Evolutionary conservation across 805 yeast species (phyloP).

Genomic region (Yamadazyma scolyti): DNA sequence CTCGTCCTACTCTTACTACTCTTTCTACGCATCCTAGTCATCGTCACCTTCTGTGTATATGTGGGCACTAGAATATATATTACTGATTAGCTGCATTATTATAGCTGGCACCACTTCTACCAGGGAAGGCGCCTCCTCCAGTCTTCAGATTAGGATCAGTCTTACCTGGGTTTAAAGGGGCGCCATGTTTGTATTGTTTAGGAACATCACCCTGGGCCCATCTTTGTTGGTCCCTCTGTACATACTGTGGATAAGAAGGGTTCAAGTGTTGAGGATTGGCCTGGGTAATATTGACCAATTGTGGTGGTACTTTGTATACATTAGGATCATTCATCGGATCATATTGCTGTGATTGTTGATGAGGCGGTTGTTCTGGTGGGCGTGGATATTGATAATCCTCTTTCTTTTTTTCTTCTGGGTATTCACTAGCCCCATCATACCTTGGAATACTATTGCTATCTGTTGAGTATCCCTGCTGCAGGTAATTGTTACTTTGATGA

Average conservation of each 20-base stretch:
- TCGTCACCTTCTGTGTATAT: not conserved
- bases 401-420: conserved; percentile 2
- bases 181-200: conserved; percentile 27
- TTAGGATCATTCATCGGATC: conserved; percentile 22
- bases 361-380: conserved; percentile 2
- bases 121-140: conserved; percentile 35
- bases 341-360: conserved; percentile 6
- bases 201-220: conserved; percentile 30
- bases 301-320: conserved; percentile 28
- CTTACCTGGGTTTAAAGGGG: conserved; percentile 29
- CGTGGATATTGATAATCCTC: conserved; percentile 2
- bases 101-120: conserved; percentile 33
- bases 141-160: conserved; percentile 13
- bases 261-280: conserved; percentile 34
- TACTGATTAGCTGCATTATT: conserved; percentile 29
- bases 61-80: too few relatives aligned
- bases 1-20: too few relatives aligned
- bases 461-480: too few relatives aligned
- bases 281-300: conserved; percentile 31
- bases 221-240: conserved; percentile 27
- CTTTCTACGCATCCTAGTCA: too few relatives aligned
- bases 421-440: too few relatives aligned
- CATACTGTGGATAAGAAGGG: conserved; percentile 34
- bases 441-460: too few relatives aligned
- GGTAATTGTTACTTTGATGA: too few relatives aligned